A percentile compares a stretch with the other conserved stretches of the same genome.
Evolutionary conservation across 805 yeast genomes (phyloP).

Genomic region (Monosporozyma siamensis): DNA sequence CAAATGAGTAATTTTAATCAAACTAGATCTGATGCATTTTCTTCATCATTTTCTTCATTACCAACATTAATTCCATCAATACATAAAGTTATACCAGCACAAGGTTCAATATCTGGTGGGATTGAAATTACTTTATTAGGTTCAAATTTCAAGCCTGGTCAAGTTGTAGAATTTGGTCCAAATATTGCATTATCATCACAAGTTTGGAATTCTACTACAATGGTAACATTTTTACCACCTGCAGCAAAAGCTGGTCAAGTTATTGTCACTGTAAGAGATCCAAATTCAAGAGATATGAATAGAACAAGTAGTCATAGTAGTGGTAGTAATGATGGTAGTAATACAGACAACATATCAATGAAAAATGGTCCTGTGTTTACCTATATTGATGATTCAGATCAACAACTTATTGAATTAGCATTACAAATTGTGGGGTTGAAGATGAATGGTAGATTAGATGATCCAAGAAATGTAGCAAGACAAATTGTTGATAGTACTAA

Average conservation of each 20-base stretch:
- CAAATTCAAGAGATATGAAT: conserved; percentile 9
- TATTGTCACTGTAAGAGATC: conserved; percentile 63
- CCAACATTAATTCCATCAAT: conserved; percentile 20
- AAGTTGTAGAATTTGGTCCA: conserved; percentile 79
- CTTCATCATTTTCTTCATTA: conserved; percentile 1
- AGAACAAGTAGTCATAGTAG: background rate
- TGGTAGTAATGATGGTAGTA: conserved; percentile 10
- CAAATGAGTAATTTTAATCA: background rate
- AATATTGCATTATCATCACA: conserved; percentile 75
- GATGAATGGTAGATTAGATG: conserved; percentile 93
- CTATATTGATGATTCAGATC: conserved; percentile 89
- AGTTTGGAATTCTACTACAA: conserved; percentile 92
- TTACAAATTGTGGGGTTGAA: conserved; percentile 92
- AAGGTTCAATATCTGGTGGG: conserved; percentile 95
- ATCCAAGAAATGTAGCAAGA: conserved; percentile 87
- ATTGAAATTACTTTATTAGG: conserved; percentile 90
- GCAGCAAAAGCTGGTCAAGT: conserved; percentile 87
- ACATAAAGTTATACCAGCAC: conserved; percentile 86
- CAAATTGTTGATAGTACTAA: conserved; percentile 53
- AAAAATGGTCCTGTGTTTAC: conserved; percentile 52
- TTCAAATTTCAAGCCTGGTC: conserved; percentile 75
- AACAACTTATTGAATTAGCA: conserved; percentile 89
- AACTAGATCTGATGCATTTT: background rate
- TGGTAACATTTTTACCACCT: conserved; percentile 91
- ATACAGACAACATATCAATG: background rate